Evolutionary conservation across 148 eudicot species (phyloP), one percentile per base, ranked within the genome.

Genomic region (Diospyros lotus): DNA sequence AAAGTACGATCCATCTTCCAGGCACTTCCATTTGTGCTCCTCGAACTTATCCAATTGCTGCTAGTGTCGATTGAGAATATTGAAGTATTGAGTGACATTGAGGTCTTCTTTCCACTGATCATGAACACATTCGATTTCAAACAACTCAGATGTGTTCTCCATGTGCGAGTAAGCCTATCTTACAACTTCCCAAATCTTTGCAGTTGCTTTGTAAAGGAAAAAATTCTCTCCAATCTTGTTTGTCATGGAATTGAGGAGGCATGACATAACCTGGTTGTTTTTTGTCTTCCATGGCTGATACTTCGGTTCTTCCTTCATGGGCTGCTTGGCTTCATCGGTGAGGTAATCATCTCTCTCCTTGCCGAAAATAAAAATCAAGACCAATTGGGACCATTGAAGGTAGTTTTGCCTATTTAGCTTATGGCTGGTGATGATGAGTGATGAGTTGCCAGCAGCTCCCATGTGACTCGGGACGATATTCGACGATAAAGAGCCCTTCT

Each of bases 341-440:
- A 42, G 51, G 5, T 2, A 53, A 13, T 51, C 73, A 52, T 69
- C 73, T 7, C 53, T 52, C 44, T 42, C 60, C 52, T 69, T 69
- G 2, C 73, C 73, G 18, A 1, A 51, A 17, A 54, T 69, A 14
- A 17, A 52, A 59, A 69, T 69, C 73, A 69, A 18, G 12, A 54
- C 18, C 1, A 45, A 69, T 17, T 69, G 60, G 7, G 73, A 69
- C 73, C 73, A 69, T 11, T 69, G 73, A n/a, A 69, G 58, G 53
- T 4, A 69, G 13, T 69, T 69, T 8, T 43, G 12, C 1, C 52
- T 53, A 67, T 67, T 67, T 15, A 67, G 51, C 15, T 67, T 67
- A 7, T 69, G 73, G 2, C 58, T n/a, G 2, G 58, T 69, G 53
- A 69, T 69, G 50, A 44, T 59, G 18, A 69, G 55, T 44, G 6